A percentile compares a stretch with the other conserved stretches of the same genome.
These are phyloP conservation scores for Orbilia blumenaviensis DNA, from an alignment of 2,329 filamentous ascomycete species.

Conservation along the genomic window DNA sequence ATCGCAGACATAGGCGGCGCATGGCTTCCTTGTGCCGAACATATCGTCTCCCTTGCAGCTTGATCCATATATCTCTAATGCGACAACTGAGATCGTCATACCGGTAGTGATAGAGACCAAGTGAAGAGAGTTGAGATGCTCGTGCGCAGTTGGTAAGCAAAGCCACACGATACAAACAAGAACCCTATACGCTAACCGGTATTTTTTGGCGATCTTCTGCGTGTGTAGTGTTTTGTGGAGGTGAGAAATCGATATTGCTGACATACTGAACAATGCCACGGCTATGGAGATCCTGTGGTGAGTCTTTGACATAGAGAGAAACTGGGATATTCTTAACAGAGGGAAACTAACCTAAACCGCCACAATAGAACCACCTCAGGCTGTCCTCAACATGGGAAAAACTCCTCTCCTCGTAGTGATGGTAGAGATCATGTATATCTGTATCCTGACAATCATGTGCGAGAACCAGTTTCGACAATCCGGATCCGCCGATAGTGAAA, in stretches of 20 bases:
- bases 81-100: slow-evolving; percentile 64
- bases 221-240: slow-evolving; percentile 67
- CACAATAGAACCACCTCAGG: slow-evolving; percentile 72
- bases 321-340: slow-evolving; percentile 60
- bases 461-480: slow-evolving; percentile 69
- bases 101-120: slow-evolving; percentile 64
- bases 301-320: neutral
- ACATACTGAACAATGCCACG: slow-evolving; percentile 57
- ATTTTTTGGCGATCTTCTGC: slow-evolving; percentile 65
- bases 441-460: slow-evolving; percentile 67
- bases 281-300: slow-evolving; percentile 54
- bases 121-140: slow-evolving; percentile 63
- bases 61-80: slow-evolving; percentile 66
- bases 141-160: slow-evolving; percentile 66
- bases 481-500: slow-evolving; percentile 70
- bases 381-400: slow-evolving; percentile 66
- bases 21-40: slow-evolving; percentile 61
- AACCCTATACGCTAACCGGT: slow-evolving; percentile 66
- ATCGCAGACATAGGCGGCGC: slow-evolving; percentile 60
- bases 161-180: slow-evolving; percentile 66
- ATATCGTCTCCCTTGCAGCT: slow-evolving; percentile 64
- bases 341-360: slow-evolving; percentile 67
- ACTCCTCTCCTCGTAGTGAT: slow-evolving; percentile 65
- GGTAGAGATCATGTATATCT: slow-evolving; percentile 65
- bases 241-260: slow-evolving; percentile 66